These are phyloP conservation scores for Mikania micrantha DNA, from an alignment of 129 eudicot genomes.

Conservation along the genomic window DNA sequence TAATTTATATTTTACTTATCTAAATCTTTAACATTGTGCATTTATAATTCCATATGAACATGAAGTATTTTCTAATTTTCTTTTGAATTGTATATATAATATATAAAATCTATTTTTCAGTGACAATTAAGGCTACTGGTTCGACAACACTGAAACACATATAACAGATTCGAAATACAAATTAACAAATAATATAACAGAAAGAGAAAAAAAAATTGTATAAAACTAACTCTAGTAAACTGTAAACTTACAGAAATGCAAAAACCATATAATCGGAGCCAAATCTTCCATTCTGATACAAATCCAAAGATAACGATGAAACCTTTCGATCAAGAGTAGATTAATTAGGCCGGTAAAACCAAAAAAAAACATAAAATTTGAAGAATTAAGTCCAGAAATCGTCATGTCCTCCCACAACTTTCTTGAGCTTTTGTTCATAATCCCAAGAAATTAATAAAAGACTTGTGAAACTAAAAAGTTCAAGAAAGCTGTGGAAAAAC, in stretches of 20 bases:
- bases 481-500: slow-evolving; percentile 97
- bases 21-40: no score
- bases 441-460: not conserved
- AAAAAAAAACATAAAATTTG: not conserved
- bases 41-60: no score
- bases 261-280: not conserved
- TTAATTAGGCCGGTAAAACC: no score
- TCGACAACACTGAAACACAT: no score
- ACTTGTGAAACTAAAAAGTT: slow-evolving; percentile 33
- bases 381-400: slow-evolving; percentile 22
- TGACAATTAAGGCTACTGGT: no score
- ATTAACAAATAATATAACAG: no score
- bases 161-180: not conserved
- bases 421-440: slow-evolving; percentile 36
- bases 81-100: no score
- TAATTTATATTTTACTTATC: no score
- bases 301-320: not conserved
- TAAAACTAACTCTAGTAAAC: not conserved
- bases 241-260: not conserved
- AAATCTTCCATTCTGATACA: slow-evolving; percentile 1
- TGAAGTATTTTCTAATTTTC: no score
- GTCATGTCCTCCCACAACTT: slow-evolving; percentile 45
- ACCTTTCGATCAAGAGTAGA: no score
- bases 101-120: no score
- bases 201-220: no score